Conservation (phyloP, 78 protist species). For the Tieghemostelium lacteum region DNA sequence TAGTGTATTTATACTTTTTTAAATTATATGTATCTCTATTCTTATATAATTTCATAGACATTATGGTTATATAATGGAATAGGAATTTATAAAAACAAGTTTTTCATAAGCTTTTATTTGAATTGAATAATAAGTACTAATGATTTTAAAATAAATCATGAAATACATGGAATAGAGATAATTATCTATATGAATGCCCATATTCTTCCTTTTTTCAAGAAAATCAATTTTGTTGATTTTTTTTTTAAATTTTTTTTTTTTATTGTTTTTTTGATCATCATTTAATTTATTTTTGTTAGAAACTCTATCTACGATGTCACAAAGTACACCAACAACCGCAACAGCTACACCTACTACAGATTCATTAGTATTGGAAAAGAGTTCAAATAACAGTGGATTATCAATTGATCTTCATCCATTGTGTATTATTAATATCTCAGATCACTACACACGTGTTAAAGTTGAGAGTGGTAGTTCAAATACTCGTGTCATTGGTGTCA, state of each 20-base stretch:
- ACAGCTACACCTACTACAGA: neutral
- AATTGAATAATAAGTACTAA: too few species aligned
- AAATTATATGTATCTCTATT: too few species aligned
- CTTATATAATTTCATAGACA: too few species aligned
- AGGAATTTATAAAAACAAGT: too few species aligned
- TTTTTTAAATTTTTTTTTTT: constrained; percentile 21
- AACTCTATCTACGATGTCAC: neutral
- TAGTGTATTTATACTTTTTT: too few species aligned
- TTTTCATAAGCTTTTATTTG: too few species aligned
- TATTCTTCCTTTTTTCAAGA: too few species aligned
- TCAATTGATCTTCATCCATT: constrained; percentile 90
- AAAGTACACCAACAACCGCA: neutral
- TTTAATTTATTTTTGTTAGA: neutral
- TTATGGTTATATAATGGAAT: too few species aligned
- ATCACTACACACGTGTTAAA: constrained; percentile 88
- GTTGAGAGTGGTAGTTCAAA: constrained; percentile 25
- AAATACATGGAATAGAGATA: too few species aligned
- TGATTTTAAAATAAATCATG: too few species aligned
- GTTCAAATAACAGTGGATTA: constrained; percentile 57
- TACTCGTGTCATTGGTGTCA: constrained; percentile 83
- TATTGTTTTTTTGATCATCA: neutral
- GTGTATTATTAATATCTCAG: constrained; percentile 89
- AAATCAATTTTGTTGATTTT: neutral
- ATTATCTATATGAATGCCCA: too few species aligned
- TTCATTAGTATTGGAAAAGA: constrained; percentile 36